Base-by-base conservation (phyloP, 257 asterid genomes). In the Gardenia jasminoides region DNA sequence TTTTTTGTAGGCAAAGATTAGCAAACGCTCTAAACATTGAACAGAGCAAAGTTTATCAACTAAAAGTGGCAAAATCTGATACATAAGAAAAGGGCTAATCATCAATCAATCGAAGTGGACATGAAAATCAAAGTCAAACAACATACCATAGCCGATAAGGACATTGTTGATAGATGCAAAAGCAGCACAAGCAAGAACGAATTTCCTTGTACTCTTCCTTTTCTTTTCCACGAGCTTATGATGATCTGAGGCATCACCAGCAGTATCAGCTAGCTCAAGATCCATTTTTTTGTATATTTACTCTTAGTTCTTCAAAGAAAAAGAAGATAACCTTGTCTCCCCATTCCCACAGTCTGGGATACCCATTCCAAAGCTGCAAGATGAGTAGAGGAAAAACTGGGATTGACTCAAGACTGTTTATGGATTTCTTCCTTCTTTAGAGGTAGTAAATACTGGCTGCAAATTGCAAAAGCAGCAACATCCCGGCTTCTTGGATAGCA, bases 121-220 rank as follows among this genome's bases (percentile, higher is more conserved):
- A 22, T 39, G 76, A 3, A 48, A 58, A 58, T 5, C 26, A 39
- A 80, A 36, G 2, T 31, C 47, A 52, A 19, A 77, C 46, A 28
- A 48, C 26, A 81, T 88, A 89, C 99, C 99, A 81, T 95, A 95
- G 50, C 99, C 99, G 80, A 95, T 97, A 70, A 95, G 98, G 69
- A 91, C 98, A 81, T 87, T 90, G 81, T 93, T 95, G 69, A 95
- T 97, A 74, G 98, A 95, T 50, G 99, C 99, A 81, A 95, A 95
- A 74, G 93, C 93, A 84, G 99, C 96, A 70, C 99, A 94, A 82
- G 98, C 98, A 83, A 87, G 84, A 33, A 94, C 98, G 82, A 89
- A 95, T 79, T 89, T 95, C 84, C 91, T 83, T 0, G 97, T 90
- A 39, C 80, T 88, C 58, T 74, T 89, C 75, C 81, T 89, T 81